Conservation (phyloP, 805 yeast genomes). For the Soucietia sequanensis region DNA sequence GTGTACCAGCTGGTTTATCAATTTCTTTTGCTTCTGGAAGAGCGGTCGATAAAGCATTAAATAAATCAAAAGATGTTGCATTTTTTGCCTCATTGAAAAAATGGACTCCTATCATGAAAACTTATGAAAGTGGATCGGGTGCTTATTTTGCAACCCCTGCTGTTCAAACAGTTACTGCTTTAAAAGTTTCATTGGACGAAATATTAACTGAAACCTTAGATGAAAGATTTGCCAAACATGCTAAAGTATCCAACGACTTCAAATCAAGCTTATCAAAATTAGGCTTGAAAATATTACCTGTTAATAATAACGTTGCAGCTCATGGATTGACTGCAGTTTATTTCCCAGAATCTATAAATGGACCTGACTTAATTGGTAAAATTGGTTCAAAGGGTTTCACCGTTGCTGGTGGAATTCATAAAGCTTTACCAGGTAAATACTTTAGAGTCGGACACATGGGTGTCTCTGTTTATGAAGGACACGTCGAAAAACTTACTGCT, state of each 20-base stretch:
- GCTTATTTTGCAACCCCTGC: constrained; percentile 98
- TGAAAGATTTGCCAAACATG: constrained; percentile 63
- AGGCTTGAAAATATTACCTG: constrained; percentile 72
- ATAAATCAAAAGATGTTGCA: constrained; percentile 46
- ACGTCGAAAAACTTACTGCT: constrained; percentile 30
- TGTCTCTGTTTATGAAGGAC: constrained; percentile 52
- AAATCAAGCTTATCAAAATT: constrained; percentile 54
- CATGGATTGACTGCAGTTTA: constrained; percentile 85
- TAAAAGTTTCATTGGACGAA: constrained; percentile 72
- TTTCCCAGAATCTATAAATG: constrained; percentile 72
- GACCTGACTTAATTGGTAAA: constrained; percentile 59
- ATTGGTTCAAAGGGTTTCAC: constrained; percentile 66
- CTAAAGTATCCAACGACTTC: constrained; percentile 59
- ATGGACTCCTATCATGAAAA: constrained; percentile 88
- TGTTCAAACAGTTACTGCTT: constrained; percentile 78
- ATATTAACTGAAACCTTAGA: constrained; percentile 57
- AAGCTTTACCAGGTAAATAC: constrained; percentile 74
- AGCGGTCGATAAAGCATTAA: constrained; percentile 62
- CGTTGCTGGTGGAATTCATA: constrained; percentile 89
- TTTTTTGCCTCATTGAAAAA: constrained; percentile 71
- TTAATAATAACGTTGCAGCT: constrained; percentile 60
- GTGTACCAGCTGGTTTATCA: constrained; percentile 90
- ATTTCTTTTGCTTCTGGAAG: constrained; percentile 73
- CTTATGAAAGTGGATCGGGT: constrained; percentile 74
- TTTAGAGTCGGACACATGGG: constrained; percentile 98